Conservation (phyloP, 106 monocot species). For the Dendrobium huoshanense region DNA sequence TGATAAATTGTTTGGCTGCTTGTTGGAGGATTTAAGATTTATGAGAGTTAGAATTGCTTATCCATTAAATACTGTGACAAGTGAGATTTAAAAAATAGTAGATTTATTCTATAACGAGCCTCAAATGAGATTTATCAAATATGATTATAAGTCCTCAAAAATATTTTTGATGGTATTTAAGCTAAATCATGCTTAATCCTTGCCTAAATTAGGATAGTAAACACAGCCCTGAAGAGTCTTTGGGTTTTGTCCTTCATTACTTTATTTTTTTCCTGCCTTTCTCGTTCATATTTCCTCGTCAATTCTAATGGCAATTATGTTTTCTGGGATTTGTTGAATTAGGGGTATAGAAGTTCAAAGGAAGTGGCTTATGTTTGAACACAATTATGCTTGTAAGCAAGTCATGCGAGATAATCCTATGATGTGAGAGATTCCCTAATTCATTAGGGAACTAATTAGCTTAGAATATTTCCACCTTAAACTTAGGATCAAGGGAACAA, state of each 20-base stretch:
- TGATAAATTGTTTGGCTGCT: no score
- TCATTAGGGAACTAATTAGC: background rate
- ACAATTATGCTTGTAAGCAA: background rate
- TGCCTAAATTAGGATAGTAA: no score
- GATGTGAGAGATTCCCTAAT: background rate
- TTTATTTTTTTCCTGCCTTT: background rate
- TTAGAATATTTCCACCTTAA: background rate
- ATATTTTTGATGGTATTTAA: no score
- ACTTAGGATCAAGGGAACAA: background rate
- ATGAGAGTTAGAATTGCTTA: no score
- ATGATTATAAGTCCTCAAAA: no score
- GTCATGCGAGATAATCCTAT: background rate
- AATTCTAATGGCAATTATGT: background rate
- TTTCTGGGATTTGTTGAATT: background rate
- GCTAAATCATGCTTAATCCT: no score
- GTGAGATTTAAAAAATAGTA: no score
- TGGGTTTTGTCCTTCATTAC: background rate
- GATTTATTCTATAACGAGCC: no score
- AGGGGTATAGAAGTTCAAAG: background rate
- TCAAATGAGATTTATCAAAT: no score
- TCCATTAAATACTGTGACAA: no score
- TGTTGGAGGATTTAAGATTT: no score
- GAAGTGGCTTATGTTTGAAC: background rate
- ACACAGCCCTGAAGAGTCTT: background rate
- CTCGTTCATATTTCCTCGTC: background rate